Evolutionary conservation across 331 rosid species (phyloP), one percentile per base, ranked within the genome.

Genomic region (Quercus lobata): DNA sequence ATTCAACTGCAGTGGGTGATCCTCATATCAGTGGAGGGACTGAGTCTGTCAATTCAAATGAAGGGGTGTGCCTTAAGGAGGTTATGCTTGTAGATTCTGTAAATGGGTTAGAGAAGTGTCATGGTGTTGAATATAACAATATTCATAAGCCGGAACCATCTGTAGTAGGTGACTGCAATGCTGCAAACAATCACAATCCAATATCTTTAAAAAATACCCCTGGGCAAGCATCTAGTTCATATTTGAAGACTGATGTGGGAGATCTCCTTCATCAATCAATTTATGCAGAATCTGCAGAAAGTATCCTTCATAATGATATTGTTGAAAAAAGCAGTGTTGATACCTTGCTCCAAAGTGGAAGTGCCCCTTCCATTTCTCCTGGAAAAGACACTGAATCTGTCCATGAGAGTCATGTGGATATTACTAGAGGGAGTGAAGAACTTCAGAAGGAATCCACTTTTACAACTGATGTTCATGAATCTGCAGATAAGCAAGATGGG

Each of bases 291-390:
- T 73, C 84, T 57, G 85, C 76, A 73, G 87, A 85, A 78, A 76
- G 81, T 71, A 65, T 65, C 81, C 78, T 41, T 76, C 73, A 22
- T 78, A 84, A 76, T 73, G 76, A 73, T 55, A 77, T 76, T 78
- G 84, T 76, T 80, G 87, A 83, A 83, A 86, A 88, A 83, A 80
- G 78, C 65, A 22, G 65, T 80, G 76, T 72, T 75, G 85, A 90
- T 75, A 57, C 80, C 10, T 35, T 71, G 54, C 79, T 74, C 73
- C 86, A 66, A 69, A 83, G 76, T 74, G 92, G 85, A 84, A 84
- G 79, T 89, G 82, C 49, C 24, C 76, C 74, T 68, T 70, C 82
- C 34, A 78, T 68, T 79, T 83, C 81, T 79, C 79, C 90, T 32
- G 90, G 74, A 83, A 81, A 70, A 65, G 71, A 71, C 14, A 17